phyloP scores from a whole-genome alignment of 345 rosid genomes.

The Gossypioides kirkii region DNA sequence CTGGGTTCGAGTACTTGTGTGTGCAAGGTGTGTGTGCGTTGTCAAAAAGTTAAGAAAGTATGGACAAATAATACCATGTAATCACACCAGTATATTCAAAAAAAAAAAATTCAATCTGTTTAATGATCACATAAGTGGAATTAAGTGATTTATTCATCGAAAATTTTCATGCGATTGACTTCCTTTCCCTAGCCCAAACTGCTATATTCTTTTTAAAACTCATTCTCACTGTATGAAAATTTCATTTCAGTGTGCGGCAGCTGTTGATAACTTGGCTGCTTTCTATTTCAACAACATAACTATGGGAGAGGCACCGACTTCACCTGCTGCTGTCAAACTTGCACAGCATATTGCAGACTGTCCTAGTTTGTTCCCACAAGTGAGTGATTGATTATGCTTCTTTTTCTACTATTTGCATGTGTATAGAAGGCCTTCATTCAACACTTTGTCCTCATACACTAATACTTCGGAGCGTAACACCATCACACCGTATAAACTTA shows the following conservation, averaged over 20 bases:
- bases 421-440: not conserved
- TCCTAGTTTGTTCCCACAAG: conserved; percentile 94
- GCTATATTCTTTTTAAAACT: not conserved
- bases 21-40: too few species aligned
- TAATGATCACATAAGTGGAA: not conserved
- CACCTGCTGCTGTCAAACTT: conserved; percentile 69
- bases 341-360: conserved; percentile 88
- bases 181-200: not conserved
- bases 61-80: too few species aligned
- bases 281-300: conserved; percentile 95
- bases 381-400: conserved; percentile 27
- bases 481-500: not conserved
- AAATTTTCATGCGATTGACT: not conserved
- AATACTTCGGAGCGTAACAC: not conserved
- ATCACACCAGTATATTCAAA: too few species aligned
- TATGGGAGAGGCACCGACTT: conserved; percentile 80
- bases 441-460: not conserved
- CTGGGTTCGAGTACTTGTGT: too few species aligned
- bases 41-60: too few species aligned
- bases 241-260: conserved; percentile 79
- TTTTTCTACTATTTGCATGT: not conserved
- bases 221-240: conserved; percentile 16
- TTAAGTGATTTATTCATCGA: not conserved
- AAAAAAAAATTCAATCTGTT: conserved; percentile 11
- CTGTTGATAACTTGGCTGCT: conserved; percentile 93